phyloP scores from a whole-genome alignment of 1,139 yeast species.

The Kurtzmaniella quercitrusa region DNA sequence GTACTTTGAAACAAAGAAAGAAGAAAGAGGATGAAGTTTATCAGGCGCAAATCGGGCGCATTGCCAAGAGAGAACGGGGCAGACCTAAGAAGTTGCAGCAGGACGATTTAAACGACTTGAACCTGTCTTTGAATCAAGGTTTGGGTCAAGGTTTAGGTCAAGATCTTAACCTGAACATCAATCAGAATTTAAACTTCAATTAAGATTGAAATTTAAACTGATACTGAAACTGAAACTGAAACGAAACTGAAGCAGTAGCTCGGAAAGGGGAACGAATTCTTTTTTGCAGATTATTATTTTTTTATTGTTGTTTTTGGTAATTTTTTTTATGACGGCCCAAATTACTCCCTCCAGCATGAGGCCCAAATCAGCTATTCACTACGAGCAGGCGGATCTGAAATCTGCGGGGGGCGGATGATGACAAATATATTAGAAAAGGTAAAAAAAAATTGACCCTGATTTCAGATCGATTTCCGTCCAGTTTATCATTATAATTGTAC shows the following conservation, averaged over 20 bases:
- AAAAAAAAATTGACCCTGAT: background rate
- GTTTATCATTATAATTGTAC: background rate
- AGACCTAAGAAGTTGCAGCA: constrained; percentile 14
- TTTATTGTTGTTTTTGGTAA: background rate
- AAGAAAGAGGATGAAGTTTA: constrained; percentile 20
- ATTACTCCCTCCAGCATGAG: background rate
- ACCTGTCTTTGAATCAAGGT: constrained; percentile 3
- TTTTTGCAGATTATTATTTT: background rate
- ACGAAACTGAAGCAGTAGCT: too few relatives aligned
- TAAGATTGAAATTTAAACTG: background rate
- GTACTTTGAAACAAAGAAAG: constrained; percentile 24
- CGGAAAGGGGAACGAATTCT: background rate
- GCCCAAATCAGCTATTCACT: background rate
- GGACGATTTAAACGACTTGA: constrained; percentile 8
- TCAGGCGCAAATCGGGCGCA: constrained; percentile 14
- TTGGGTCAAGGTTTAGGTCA: background rate
- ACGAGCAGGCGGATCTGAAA: background rate
- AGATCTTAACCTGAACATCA: background rate
- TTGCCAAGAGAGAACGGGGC: constrained; percentile 16
- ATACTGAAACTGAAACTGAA: too few relatives aligned
- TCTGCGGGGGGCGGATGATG: background rate
- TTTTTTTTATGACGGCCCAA: background rate
- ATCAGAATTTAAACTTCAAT: constrained; percentile 2
- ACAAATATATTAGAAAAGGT: background rate
- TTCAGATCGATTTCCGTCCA: background rate